A percentile compares a stretch with the other conserved stretches of the same genome.
Evolutionary conservation across 768 basidiomycete genomes (phyloP).

Genomic region (Strobilomyces echinocephalus): DNA sequence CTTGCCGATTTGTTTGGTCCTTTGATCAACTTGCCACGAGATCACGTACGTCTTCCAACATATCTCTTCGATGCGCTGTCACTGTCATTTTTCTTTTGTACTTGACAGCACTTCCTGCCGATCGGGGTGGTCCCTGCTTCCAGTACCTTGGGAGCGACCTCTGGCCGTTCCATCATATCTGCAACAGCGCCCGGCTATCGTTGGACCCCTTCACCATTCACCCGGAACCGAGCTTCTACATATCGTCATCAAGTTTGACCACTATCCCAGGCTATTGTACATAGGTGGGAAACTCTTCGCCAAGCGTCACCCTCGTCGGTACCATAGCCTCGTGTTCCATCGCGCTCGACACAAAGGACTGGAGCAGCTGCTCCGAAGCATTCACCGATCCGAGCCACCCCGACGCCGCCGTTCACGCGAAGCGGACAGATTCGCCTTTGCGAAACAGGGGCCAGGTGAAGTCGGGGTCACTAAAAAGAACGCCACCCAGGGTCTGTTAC

Average conservation of each 20-base stretch:
- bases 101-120: not conserved
- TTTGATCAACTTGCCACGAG: not conserved
- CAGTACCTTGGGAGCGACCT: not conserved
- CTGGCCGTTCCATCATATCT: not conserved
- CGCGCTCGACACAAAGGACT: not conserved
- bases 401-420: not conserved
- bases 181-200: not conserved
- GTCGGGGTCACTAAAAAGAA: not conserved
- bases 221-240: slow-evolving; percentile 7
- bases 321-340: not conserved
- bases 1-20: not conserved
- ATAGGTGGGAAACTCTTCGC: slow-evolving; percentile 17
- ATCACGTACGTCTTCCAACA: slow-evolving; percentile 4
- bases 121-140: slow-evolving; percentile 13
- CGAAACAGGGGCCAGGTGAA: slow-evolving; percentile 10
- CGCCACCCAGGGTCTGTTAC: slow-evolving; percentile 20
- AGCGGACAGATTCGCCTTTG: not conserved
- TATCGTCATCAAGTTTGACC: not conserved
- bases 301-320: not conserved
- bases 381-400: not conserved
- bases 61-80: slow-evolving; percentile 7
- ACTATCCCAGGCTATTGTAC: slow-evolving; percentile 14
- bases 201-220: slow-evolving; percentile 11
- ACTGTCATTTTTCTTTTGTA: slow-evolving; percentile 5
- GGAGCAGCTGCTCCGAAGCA: not conserved